Evolutionary conservation across 1,284 basidiomycete species (phyloP), one percentile per base, ranked within the genome.

Genomic region (Malassezia japonica): DNA sequence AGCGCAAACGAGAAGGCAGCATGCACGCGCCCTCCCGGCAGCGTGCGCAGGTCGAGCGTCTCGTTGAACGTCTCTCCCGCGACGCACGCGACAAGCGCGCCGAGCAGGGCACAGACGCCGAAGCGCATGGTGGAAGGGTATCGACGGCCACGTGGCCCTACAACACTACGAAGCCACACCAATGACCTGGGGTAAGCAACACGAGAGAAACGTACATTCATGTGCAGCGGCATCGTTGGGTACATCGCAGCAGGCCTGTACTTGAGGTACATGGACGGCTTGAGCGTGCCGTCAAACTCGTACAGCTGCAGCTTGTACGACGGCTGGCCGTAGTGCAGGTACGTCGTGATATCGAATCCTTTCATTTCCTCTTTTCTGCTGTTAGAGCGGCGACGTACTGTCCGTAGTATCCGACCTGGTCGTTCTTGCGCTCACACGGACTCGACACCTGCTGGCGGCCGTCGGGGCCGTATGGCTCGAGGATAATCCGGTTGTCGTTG

Each of bases 11-110:
- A 36, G 77, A 96, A 95, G n/a, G 80, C 78, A 0, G 88, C 80
- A 0, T 82, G 79, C 21, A 96, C 80, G 65, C 83, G 84, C 45
- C 91, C 92, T 72, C 95, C 87, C 15, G 79, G 76, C 16, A 95
- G 79, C 0, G 87, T 82, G 37, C 80, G 80, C 20, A 96, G 73
- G 1, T 77, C 76, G 6, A 96, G 78, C 28, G 80, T 74, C 75
- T 96, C 91, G 32, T 48, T 20, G 50, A 70, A 74, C 6, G 56
- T 37, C 36, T 65, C 63, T 7, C 32, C 21, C 16, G 50, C 33
- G 6, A 9, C 34, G 38, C 23, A n/a, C 15, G 24, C 27, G 28
- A 13, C 24, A 8, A 40, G 24, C 38, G 38, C 38, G 6, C 23
- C 18, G 6, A 18, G 23, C 16, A 21, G 8, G 10, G 35, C 29